Percentiles rank a stretch among this genome's conserved stretches.
Evolutionary conservation across 192 early-diverging fungal genomes (phyloP).

Genomic region (Podila verticillata): DNA sequence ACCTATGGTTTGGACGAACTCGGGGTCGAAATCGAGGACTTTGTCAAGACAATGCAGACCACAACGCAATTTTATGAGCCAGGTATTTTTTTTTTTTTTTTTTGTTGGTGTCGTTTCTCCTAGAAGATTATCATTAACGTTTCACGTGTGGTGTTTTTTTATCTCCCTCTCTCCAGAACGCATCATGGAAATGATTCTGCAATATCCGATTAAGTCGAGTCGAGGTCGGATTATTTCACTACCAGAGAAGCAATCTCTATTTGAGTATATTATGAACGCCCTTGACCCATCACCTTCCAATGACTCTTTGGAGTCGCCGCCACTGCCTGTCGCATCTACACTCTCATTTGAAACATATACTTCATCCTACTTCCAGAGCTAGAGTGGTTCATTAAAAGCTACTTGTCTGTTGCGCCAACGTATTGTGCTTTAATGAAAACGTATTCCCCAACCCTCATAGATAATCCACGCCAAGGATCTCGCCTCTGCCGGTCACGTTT

Average conservation of each 20-base stretch:
- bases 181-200: conserved; percentile 16
- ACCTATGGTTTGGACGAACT: conserved; percentile 37
- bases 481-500: background rate
- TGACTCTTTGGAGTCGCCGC: background rate
- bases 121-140: background rate
- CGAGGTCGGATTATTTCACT: conserved; percentile 14
- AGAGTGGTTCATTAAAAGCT: background rate
- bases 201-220: conserved; percentile 20
- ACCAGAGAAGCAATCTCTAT: conserved; percentile 7
- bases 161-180: background rate
- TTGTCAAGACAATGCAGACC: conserved; percentile 18
- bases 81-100: background rate
- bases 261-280: conserved; percentile 27
- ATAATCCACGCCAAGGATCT: conserved; percentile 19
- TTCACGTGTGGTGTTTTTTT: too few relatives aligned
- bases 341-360: too few relatives aligned
- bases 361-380: too few relatives aligned
- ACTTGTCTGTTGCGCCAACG: too few relatives aligned
- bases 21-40: conserved; percentile 14
- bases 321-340: background rate
- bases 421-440: too few relatives aligned
- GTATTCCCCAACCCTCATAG: too few relatives aligned
- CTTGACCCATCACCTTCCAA: conserved; percentile 8
- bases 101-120: background rate
- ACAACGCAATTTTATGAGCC: conserved; percentile 5